Conservation (phyloP, 768 basidiomycete species). For the Phylloporus sp. region DNA sequence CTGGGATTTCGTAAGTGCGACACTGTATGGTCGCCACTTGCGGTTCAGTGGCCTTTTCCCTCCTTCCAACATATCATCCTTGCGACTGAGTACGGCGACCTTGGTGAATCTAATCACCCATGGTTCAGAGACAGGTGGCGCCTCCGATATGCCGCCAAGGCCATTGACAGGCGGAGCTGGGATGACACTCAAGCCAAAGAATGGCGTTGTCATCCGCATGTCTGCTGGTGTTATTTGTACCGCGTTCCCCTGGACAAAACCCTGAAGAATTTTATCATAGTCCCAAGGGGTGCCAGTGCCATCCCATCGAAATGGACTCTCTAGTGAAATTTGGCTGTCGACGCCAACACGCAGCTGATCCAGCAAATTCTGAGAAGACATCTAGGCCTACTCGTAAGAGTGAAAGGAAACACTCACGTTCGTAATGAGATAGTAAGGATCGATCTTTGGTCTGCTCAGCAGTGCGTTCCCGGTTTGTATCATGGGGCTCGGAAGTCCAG, state of each 20-base stretch:
- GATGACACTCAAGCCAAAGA: constrained; percentile 39
- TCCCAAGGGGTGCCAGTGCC: constrained; percentile 67
- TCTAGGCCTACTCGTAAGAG: constrained; percentile 6
- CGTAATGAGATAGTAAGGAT: constrained; percentile 88
- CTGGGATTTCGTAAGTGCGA: constrained; percentile 86
- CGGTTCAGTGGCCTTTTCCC: constrained; percentile 72
- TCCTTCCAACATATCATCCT: constrained; percentile 72
- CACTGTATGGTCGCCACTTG: constrained; percentile 87
- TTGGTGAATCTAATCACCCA: constrained; percentile 70
- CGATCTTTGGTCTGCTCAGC: constrained; percentile 67
- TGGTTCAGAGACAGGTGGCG: constrained; percentile 28
- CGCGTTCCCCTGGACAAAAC: constrained; percentile 57
- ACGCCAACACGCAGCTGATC: constrained; percentile 68
- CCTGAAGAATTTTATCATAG: constrained; percentile 57
- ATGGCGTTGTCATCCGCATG: constrained; percentile 37
- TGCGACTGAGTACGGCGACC: constrained; percentile 75
- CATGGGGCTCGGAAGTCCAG: constrained; percentile 28
- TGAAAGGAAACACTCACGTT: constrained; percentile 46
- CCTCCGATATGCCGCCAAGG: constrained; percentile 25
- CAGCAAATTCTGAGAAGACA: constrained; percentile 51
- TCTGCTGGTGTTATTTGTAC: constrained; percentile 53
- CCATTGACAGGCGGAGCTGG: constrained; percentile 28
- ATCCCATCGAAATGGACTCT: constrained; percentile 64
- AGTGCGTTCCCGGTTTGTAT: constrained; percentile 34
- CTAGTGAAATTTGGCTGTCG: constrained; percentile 49